phyloP scores from a whole-genome alignment of 2,329 filamentous ascomycete genomes.

The Botrytis squamosa region DNA sequence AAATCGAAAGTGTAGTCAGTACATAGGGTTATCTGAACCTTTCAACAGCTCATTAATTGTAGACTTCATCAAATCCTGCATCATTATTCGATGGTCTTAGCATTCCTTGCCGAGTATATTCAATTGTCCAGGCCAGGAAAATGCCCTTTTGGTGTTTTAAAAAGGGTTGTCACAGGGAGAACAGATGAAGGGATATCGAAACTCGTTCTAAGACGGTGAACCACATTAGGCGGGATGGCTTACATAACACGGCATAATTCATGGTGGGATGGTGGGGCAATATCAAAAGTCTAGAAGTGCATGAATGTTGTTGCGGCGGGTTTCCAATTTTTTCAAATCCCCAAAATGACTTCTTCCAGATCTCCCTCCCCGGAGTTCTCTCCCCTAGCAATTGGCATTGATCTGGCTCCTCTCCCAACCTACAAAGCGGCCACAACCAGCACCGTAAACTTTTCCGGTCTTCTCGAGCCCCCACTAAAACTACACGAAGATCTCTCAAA shows the following conservation, averaged over 20 bases:
- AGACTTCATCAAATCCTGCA: neutral
- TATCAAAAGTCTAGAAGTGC: conserved; percentile 4
- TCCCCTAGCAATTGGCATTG: conserved; percentile 48
- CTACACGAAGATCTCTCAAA: conserved; percentile 83
- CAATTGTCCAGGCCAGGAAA: neutral
- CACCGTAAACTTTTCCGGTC: conserved; percentile 66
- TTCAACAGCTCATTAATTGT: neutral
- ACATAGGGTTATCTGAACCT: neutral
- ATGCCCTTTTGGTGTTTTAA: neutral
- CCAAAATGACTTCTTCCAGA: conserved; percentile 34
- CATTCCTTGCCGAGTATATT: conserved; percentile 18
- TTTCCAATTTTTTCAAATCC: neutral
- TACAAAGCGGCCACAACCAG: conserved; percentile 56
- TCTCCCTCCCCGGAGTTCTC: conserved; percentile 38
- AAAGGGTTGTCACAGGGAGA: conserved; percentile 12
- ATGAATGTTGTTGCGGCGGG: neutral
- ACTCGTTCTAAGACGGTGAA: neutral
- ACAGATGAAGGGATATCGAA: conserved; percentile 3
- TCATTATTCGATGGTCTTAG: conserved; percentile 11
- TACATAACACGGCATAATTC: conserved; percentile 14
- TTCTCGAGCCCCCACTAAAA: conserved; percentile 66
- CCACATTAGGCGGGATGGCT: neutral
- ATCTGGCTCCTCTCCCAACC: conserved; percentile 57
- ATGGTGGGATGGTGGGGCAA: conserved; percentile 8
- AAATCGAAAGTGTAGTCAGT: neutral